Evolutionary conservation across 2,329 filamentous ascomycete genomes (phyloP).

Genomic region (Botrytis fabae): DNA sequence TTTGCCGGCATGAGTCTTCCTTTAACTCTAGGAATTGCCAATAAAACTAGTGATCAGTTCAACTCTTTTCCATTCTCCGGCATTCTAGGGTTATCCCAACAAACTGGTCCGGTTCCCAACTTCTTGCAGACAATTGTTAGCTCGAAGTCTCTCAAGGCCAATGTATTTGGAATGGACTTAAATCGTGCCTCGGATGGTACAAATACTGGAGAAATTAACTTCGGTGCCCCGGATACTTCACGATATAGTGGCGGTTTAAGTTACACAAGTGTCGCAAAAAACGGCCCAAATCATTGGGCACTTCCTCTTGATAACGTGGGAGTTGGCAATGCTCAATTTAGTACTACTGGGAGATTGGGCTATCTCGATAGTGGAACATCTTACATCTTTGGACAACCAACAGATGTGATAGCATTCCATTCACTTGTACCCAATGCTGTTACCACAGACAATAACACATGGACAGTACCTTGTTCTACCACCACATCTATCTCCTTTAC

Average conservation of each 20-base stretch:
- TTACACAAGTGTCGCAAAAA: slow-evolving; percentile 57
- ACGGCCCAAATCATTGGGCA: slow-evolving; percentile 64
- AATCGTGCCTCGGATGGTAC: slow-evolving; percentile 63
- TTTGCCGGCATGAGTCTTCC: slow-evolving; percentile 65
- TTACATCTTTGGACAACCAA: slow-evolving; percentile 70
- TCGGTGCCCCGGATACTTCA: slow-evolving; percentile 67
- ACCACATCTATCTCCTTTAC: slow-evolving; percentile 60
- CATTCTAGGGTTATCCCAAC: slow-evolving; percentile 75
- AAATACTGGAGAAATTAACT: slow-evolving; percentile 74
- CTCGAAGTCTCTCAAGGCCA: slow-evolving; percentile 58
- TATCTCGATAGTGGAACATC: slow-evolving; percentile 86
- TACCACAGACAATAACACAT: slow-evolving; percentile 60
- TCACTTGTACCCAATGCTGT: slow-evolving; percentile 59
- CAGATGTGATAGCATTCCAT: slow-evolving; percentile 68
- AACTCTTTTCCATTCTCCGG: slow-evolving; percentile 80
- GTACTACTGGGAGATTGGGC: slow-evolving; percentile 51
- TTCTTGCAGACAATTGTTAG: slow-evolving; percentile 64
- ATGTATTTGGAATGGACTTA: slow-evolving; percentile 71
- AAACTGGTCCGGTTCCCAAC: slow-evolving; percentile 56
- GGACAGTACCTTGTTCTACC: slow-evolving; percentile 71
- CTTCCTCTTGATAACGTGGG: slow-evolving; percentile 67
- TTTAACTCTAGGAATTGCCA: slow-evolving; percentile 72
- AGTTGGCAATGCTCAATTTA: slow-evolving; percentile 60
- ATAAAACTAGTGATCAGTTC: slow-evolving; percentile 72
- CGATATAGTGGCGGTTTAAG: slow-evolving; percentile 68